Percentiles rank a stretch among this genome's conserved stretches.
These are phyloP conservation scores for Gremmenia infestans DNA, from an alignment of 2,329 filamentous ascomycete genomes.

Conservation along the genomic window DNA sequence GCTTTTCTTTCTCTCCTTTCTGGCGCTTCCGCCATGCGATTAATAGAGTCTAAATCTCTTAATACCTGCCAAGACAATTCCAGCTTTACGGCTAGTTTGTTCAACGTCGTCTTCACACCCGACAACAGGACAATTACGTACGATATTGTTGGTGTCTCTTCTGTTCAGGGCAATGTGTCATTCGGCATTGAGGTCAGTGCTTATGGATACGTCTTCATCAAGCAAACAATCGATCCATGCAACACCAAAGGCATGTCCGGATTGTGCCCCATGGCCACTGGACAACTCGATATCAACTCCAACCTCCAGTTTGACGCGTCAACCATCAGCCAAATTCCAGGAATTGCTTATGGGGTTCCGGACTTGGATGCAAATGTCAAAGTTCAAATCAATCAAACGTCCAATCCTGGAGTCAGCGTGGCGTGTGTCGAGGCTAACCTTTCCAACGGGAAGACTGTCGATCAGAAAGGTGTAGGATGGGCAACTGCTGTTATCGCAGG, in stretches of 20 bases:
- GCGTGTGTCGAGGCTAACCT: conserved; percentile 85
- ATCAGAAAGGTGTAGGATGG: conserved; percentile 86
- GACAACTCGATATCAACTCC: conserved; percentile 72
- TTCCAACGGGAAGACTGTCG: conserved; percentile 88
- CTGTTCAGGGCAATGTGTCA: conserved; percentile 74
- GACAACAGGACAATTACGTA: conserved; percentile 68
- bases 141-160: conserved; percentile 75
- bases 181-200: conserved; percentile 73
- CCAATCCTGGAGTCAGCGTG: conserved; percentile 52
- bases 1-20: conserved; percentile 27
- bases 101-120: conserved; percentile 78
- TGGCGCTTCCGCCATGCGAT: conserved; percentile 21
- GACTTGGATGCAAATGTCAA: conserved; percentile 84
- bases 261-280: conserved; percentile 87
- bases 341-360: conserved; percentile 82
- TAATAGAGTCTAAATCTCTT: conserved; percentile 72
- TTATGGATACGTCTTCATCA: conserved; percentile 74
- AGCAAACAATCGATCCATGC: conserved; percentile 71
- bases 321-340: conserved; percentile 64
- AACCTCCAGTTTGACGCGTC: conserved; percentile 55
- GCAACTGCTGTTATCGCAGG: conserved; percentile 82
- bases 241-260: conserved; percentile 57
- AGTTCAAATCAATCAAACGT: conserved; percentile 72
- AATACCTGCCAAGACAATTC: conserved; percentile 81
- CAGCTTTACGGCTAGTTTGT: conserved; percentile 80